phyloP scores from a whole-genome alignment of 208 protist genomes.

The Wallacemonas sp. region DNA sequence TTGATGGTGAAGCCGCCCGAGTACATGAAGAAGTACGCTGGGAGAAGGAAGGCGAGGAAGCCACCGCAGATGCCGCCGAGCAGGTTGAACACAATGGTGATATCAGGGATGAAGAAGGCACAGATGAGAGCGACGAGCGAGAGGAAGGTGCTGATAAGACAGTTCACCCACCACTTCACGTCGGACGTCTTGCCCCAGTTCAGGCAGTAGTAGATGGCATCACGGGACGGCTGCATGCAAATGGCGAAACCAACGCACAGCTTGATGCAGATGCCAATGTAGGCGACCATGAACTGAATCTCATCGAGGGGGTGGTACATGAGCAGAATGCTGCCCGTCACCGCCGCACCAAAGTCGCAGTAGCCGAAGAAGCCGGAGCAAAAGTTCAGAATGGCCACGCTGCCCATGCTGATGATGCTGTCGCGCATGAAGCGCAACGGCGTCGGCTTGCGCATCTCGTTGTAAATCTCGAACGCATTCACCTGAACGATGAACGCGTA shows the following conservation, averaged over 20 bases:
- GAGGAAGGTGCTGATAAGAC: conserved; percentile 43
- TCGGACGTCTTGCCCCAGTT: conserved; percentile 48
- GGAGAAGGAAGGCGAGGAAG: conserved; percentile 81
- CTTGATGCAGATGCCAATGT: conserved; percentile 76
- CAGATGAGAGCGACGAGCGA: conserved; percentile 59
- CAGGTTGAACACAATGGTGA: conserved; percentile 79
- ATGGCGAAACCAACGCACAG: conserved; percentile 79
- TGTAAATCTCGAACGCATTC: conserved; percentile 78
- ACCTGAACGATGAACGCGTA: conserved; percentile 83
- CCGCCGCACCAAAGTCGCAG: conserved; percentile 59
- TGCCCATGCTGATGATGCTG: conserved; percentile 55
- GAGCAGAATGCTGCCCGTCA: conserved; percentile 58
- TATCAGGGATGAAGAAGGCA: conserved; percentile 76
- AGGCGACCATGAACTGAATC: conserved; percentile 49
- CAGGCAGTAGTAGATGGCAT: conserved; percentile 72
- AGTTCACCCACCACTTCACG: conserved; percentile 55
- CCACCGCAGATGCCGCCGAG: conserved; percentile 74
- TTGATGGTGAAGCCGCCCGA: conserved; percentile 56
- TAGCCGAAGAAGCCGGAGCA: conserved; percentile 80
- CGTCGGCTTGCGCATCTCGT: conserved; percentile 60
- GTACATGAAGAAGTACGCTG: conserved; percentile 81
- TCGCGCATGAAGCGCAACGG: conserved; percentile 51
- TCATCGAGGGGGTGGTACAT: conserved; percentile 56
- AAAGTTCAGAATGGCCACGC: conserved; percentile 60
- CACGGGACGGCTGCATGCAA: conserved; percentile 70